These are phyloP conservation scores for Brassica cretica DNA, from an alignment of 345 rosid species.

Conservation along the genomic window DNA sequence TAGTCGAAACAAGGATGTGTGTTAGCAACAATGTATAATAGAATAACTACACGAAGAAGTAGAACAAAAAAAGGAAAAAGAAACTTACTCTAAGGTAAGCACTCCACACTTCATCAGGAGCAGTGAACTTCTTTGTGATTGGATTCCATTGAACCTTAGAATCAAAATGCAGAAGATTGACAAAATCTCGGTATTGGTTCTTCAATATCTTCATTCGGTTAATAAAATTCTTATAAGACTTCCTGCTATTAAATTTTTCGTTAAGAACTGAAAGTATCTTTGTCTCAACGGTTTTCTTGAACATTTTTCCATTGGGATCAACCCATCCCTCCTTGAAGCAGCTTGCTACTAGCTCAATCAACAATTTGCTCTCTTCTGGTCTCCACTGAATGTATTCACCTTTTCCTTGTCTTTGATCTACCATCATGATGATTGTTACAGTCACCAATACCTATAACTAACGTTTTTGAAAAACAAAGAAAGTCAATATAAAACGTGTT, in stretches of 20 bases:
- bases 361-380: conserved; percentile 6
- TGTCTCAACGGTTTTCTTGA: conserved; percentile 11
- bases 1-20: background rate
- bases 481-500: background rate
- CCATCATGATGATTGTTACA: background rate
- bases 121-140: conserved; percentile 5
- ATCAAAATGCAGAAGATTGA: conserved; percentile 10
- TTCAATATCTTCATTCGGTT: conserved; percentile 11
- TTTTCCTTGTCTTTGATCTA: background rate
- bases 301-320: background rate
- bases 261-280: conserved; percentile 9
- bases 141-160: conserved; percentile 1
- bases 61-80: background rate
- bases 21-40: background rate
- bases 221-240: conserved; percentile 3
- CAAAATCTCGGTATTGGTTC: conserved; percentile 13
- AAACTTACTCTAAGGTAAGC: background rate
- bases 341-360: background rate
- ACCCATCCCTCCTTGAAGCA: background rate
- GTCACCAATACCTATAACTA: too few species aligned
- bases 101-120: conserved; percentile 10
- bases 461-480: background rate
- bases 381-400: conserved; percentile 17
- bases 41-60: background rate
- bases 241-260: background rate